Conservation (phyloP, 306 rosid genomes). For the Cicer arietinum region DNA sequence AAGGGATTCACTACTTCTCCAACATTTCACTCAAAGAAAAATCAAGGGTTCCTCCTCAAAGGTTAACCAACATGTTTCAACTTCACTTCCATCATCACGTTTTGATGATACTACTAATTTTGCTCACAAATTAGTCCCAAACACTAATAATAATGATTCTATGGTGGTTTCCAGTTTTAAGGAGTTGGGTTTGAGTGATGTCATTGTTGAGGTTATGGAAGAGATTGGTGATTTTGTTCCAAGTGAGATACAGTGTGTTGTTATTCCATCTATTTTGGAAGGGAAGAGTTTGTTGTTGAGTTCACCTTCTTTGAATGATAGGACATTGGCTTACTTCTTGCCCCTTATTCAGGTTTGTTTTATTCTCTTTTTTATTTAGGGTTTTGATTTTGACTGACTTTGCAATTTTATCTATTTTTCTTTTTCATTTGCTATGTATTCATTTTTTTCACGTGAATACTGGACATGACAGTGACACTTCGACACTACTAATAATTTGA, state of each 20-base stretch:
- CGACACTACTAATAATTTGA: too few relatives aligned
- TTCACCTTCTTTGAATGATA: slow-evolving; percentile 74
- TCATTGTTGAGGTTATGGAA: slow-evolving; percentile 60
- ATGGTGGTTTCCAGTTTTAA: slow-evolving; percentile 54
- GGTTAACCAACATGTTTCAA: slow-evolving; percentile 28
- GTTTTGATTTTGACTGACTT: neutral
- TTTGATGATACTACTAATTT: neutral
- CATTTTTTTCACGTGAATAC: too few relatives aligned
- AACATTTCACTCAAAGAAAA: slow-evolving; percentile 68
- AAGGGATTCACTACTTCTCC: slow-evolving; percentile 69
- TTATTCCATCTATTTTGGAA: slow-evolving; percentile 72
- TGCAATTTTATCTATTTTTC: neutral
- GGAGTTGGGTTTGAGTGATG: slow-evolving; percentile 72
- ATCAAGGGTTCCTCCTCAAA: slow-evolving; percentile 61
- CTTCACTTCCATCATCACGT: neutral
- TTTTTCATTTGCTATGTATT: neutral
- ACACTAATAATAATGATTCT: neutral
- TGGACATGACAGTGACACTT: too few relatives aligned
- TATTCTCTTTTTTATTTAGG: neutral
- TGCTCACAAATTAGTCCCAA: neutral
- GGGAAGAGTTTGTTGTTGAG: slow-evolving; percentile 78
- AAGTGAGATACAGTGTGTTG: slow-evolving; percentile 80
- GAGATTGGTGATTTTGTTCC: slow-evolving; percentile 71
- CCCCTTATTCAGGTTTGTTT: slow-evolving; percentile 87
- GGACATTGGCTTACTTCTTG: slow-evolving; percentile 78